Base-by-base conservation (phyloP, 352 stramenopile genomes). In the Pythium myriotylum region DNA sequence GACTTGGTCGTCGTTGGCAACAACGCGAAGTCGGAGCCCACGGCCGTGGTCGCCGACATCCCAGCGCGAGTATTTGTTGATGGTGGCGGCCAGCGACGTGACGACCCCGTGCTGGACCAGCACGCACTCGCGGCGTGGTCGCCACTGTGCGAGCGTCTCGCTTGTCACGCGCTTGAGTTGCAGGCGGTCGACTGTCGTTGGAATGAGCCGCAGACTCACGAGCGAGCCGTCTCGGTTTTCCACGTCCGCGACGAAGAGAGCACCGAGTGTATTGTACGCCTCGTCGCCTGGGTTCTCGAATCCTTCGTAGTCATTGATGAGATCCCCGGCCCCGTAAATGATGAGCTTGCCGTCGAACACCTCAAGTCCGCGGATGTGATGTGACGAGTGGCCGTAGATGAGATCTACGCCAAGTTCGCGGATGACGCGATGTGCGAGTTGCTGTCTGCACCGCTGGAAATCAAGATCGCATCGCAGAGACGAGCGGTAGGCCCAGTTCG, bases 241-340 rank as follows among this genome's bases (percentile, higher is more conserved):
- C 9, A 83, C 14, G 54, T 79, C 71, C 7, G 66, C 68, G 7
- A 82, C 29, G 27, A 74, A 80, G 7, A 78, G 42, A 17, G 57
- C 71, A 33, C 74, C 74, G n/a, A 76, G 54, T 19, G 33, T 65
- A 42, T 65, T 66, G 57, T 80, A 83, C 37, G 59, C 65, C n/a
- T 73, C 62, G 27, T 76, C 74, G 16, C 58, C 62, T 27, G 53
- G 37, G 49, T 79, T 80, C 17, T 62, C 41, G 41, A 80, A 78
- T 12, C 74, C 74, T 62, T 84, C 70, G 42, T 81, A 80, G 57
- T 85, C 76, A 57, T 82, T 80, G 49, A 82, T 62, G 35, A 82
- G 59, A 59, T 81, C 76, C 0, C 73, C 76, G 19, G 70, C 61
- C 4, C 68, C 76, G 37, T 82, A 85, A 20, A 80, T 56, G 49